Evolutionary conservation across 306 rosid species (phyloP), one percentile per base, ranked within the genome.

Genomic region (Pyrus bretschneideri): DNA sequence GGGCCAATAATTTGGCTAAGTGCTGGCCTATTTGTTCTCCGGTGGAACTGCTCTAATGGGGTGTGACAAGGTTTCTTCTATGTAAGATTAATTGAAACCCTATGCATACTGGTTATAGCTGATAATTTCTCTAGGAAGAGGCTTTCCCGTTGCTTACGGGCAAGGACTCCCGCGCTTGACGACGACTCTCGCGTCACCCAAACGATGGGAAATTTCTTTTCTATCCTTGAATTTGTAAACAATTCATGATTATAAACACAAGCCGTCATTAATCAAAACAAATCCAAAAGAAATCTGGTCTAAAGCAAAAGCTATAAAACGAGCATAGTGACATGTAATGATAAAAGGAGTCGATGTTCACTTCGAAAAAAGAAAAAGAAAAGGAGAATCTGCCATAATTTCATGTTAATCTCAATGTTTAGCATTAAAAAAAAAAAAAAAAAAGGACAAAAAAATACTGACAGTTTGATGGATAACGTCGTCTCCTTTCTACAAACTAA

Each of bases 311-410:
- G 11, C 58, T 22, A 13, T 21, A 45, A 69, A 35, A 6, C 12
- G 1, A 23, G 38, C 57, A 23, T 6, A 13, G 62, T 74, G 78
- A 74, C 70, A 62, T 74, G 70, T 46, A 74, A 62, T 19, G 45
- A 74, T 62, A 21, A 74, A 74, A 29, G 65, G 17, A 73, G 30
- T 45, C 4, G 35, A 4, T 30, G 49, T 42, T 13, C 52, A 31
- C 61, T 74, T 62, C 19, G 58, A 27, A 73, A 72, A 63, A 25
- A 25, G 27, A 72, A 64, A 62, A 29, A 15, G 49, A 4, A 62
- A 62, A 63, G 61, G 70, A 27, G 31, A 62, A 63, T 61, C 70
- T 65, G 35, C 61, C 70, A 74, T 62, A 62, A 74, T 74, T 74
- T 74, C 70, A 33, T 42, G 22, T 35, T 5, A 45, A 11, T 25